Percentiles rank a stretch among this genome's conserved stretches.
These are phyloP conservation scores for Saccharum officinarum DNA, from an alignment of 176 grass and related monocot genomes.

Conservation along the genomic window DNA sequence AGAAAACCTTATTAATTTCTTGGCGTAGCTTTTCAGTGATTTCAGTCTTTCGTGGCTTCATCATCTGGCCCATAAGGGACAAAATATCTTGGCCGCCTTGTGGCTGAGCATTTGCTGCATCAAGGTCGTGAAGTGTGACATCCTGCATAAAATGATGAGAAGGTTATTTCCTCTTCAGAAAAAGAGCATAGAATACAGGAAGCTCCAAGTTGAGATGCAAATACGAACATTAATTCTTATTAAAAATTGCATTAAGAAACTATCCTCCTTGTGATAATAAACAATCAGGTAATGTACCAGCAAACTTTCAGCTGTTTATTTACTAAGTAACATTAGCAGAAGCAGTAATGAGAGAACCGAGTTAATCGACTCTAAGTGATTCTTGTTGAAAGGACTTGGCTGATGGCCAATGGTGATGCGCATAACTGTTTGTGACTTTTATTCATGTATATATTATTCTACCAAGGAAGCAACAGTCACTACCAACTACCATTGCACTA, in stretches of 20 bases:
- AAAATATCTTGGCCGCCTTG: conserved; percentile 99
- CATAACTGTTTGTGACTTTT: background rate
- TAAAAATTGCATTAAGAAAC: background rate
- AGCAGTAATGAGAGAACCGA: background rate
- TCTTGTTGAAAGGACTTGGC: background rate
- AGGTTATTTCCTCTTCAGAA: conserved; percentile 8
- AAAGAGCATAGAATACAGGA: background rate
- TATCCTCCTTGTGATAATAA: background rate
- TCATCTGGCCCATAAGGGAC: conserved; percentile 98
- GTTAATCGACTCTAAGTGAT: conserved; percentile 9
- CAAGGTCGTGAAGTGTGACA: conserved; percentile 91
- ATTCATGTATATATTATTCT: background rate
- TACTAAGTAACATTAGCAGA: background rate
- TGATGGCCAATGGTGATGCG: background rate
- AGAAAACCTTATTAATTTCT: conserved; percentile 93
- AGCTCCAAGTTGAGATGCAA: background rate
- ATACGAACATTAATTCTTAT: background rate
- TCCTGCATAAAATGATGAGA: conserved; percentile 53
- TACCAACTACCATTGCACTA: background rate
- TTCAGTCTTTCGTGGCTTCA: conserved; percentile 96
- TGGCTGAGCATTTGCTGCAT: conserved; percentile 97
- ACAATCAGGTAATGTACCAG: background rate
- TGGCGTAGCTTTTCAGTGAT: conserved; percentile 93
- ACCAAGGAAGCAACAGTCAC: background rate
- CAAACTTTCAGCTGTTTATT: background rate